Evolutionary conservation across 164 flowering plant species (phyloP), one percentile per base, ranked within the genome.

Genomic region (Tetrastigma voinierianum): DNA sequence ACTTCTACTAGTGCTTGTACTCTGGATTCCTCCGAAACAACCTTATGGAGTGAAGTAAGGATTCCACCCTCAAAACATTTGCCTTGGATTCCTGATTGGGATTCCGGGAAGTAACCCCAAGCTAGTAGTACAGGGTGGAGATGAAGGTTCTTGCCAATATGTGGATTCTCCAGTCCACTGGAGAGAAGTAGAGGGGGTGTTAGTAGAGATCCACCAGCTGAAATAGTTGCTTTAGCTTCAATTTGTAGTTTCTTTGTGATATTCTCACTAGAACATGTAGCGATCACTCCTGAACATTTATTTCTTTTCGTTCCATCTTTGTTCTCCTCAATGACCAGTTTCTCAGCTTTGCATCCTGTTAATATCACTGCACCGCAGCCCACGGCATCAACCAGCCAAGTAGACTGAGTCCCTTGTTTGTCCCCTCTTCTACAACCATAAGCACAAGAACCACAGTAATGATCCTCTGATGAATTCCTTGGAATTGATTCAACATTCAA

Each of bases 381-480:
- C 23, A 86, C 86, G 18, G 90, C 89, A 72, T 88, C 89, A 13
- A 83, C 89, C n/a, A 88, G 82, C 94, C 94, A 88, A 43, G 94
- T 86, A 12, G 81, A 46, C 40, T 82, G 84, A 5, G 89, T 81
- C 17, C 91, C 91, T 23, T 71, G 71, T 70, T 88, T 86, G 17
- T 85, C 87, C 18, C 91, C 89, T 43, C 72, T 73, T 61, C 72
- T 74, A 56, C 91, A 89, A 3, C 94, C 94, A 63, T 69, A 83
- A 46, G 73, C 9, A 66, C 91, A 87, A 16, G 86, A 83, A 43
- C 90, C 94, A 63, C 91, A 89, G 62, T 81, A 82, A 66, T 87
- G 94, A 67, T 75, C 55, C 45, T 65, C 79, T 2, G 87, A 71
- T 1, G 86, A 75, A 61, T 89, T 89, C 61, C 82, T 76, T 9